Base-by-base conservation (phyloP, 2,329 filamentous ascomycete species). In the Pseudogymnoascus sp. region DNA sequence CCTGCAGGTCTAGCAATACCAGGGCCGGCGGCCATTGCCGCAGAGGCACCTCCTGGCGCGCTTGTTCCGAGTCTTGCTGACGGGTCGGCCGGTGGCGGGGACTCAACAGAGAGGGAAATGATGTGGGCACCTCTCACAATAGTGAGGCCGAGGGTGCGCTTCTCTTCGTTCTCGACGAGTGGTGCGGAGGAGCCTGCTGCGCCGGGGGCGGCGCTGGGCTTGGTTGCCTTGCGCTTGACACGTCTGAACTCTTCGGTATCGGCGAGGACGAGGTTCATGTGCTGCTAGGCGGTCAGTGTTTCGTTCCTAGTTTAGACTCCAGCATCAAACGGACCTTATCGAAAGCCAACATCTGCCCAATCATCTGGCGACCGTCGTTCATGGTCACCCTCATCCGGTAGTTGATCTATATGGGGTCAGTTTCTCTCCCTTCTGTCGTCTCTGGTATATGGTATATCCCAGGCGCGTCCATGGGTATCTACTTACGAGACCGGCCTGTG, bases 211-310 rank as follows among this genome's bases (percentile, higher is more conserved):
- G 88, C 85, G 58, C 82, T 76, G 60, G 83, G 78, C 79, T 94
- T 95, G 69, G 85, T 82, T 70, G 87, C 85, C 80, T 89, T 93
- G 76, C 89, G 85, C 80, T 94, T 95, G 65, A 93, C 87, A 73
- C 89, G 89, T 74, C 92, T 89, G 77, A 96, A 97, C 76, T 97
- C 93, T 83, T 99, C 94, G 68, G 94, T 97, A 73, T 99, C 94
- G 77, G 93, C 94, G 65, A 99, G 89, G 65, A 99, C 94, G 67
- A 99, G 85, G 76, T 99, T 99, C 94, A 99, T 99, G 77, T 99
- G 94, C 92, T 96, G 67, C 63, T 8, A 11, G 38, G 9, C 58
- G 57, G 60, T 67, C 57, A 68, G 63, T 22, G 14, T 37, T 25
- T 20, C 39, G 4, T 54, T 33, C 16, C 25, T 1, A n/a, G 43